phyloP scores from a whole-genome alignment of 257 asterid genomes.

The Primulina huaijiensis region DNA sequence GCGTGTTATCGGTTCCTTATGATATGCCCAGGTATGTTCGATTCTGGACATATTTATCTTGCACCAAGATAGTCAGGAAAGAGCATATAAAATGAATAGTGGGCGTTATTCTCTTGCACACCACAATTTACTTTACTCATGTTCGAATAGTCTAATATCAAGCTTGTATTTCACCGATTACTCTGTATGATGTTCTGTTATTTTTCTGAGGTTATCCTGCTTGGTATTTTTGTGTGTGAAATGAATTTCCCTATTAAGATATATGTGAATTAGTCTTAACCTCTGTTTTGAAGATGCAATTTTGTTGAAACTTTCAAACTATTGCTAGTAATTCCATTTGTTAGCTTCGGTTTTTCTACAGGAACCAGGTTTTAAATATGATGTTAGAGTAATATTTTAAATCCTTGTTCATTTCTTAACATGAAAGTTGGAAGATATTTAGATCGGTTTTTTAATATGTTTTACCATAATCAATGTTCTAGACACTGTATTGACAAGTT shows the following conservation, averaged over 20 bases:
- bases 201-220: no score
- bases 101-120: not conserved
- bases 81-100: not conserved
- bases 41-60: slow-evolving; percentile 17
- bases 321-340: not conserved
- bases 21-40: slow-evolving; percentile 89
- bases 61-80: slow-evolving; percentile 12
- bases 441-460: no score
- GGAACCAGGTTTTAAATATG: not conserved
- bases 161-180: not conserved
- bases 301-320: not conserved
- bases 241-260: not conserved
- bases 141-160: not conserved
- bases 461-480: not conserved
- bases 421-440: not conserved
- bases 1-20: slow-evolving; percentile 89
- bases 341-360: not conserved
- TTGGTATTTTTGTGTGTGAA: not conserved
- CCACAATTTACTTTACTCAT: not conserved
- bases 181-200: not conserved
- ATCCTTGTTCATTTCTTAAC: not conserved
- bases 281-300: not conserved
- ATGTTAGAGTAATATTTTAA: not conserved
- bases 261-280: not conserved
- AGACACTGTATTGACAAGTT: not conserved